Evolutionary conservation across 2,329 filamentous ascomycete species (phyloP), one percentile per base, ranked within the genome.

Genomic region (Sclerotiophoma versabilis): DNA sequence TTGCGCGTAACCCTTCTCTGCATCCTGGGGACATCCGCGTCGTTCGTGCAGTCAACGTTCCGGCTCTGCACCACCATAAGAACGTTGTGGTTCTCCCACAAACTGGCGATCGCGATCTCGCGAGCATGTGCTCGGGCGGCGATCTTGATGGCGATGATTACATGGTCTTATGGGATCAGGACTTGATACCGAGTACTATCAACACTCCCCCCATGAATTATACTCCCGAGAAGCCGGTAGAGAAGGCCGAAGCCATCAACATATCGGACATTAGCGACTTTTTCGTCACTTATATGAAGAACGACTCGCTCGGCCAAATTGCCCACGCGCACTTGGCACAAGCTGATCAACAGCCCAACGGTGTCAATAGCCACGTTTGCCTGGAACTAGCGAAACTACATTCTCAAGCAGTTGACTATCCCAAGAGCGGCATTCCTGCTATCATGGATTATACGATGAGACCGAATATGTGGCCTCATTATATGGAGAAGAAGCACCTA

Each of bases 71-170:
- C 38, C 91, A 97, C 65, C 80, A 97, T 4, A 87, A 84, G 51
- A 88, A 98, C 69, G 90, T 96, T 0, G 88, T 98, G 1, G 92
- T 98, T 0, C 88, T 99, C 42, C 91, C 95, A 0, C 86, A 90
- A 29, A 88, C 80, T 0, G 93, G 93, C 0, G 92, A 97, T 68
- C 83, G 89, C 14, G 92, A 96, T 59, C 78, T 99, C 19, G 87
- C 93, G 0, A 92, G 90, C 66, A 98, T 98, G 93, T 92, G 95
- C 60, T 96, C 95, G 4, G 95, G 95, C 2, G 95, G 95, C 0
- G 95, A 99, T 69, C 82, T 99, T 0, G 95, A 99, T 69, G 95
- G 95, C 0, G 95, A 99, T 66, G 95, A 99, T 70, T 99, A 92
- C 71, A 88, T 98, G 49, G 87, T 98, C 5, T 89, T 97, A 38